Evolutionary conservation across 768 basidiomycete genomes (phyloP).

Genomic region (Macrocybe gigantea): DNA sequence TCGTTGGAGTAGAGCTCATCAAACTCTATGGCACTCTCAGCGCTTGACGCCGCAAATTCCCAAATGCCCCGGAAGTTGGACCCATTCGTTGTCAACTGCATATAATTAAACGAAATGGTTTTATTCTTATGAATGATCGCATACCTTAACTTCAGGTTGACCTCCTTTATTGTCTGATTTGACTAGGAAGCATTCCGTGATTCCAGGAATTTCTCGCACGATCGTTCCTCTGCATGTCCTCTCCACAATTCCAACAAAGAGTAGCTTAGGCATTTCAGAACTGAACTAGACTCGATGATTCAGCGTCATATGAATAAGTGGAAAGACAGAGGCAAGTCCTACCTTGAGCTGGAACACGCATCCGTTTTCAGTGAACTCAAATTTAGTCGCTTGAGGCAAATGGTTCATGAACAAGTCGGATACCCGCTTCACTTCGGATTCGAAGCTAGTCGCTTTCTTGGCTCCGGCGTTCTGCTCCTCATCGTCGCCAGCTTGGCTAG

Average conservation of each 20-base stretch:
- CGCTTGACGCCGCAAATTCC: constrained; percentile 54
- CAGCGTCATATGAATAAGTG: constrained; percentile 1
- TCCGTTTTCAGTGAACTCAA: constrained; percentile 57
- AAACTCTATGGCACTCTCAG: constrained; percentile 62
- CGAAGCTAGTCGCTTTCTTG: constrained; percentile 23
- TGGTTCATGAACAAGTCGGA: constrained; percentile 49
- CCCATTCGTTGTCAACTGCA: constrained; percentile 81
- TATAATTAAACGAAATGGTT: constrained; percentile 4
- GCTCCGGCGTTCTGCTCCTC: constrained; percentile 24
- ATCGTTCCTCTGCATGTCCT: constrained; percentile 78
- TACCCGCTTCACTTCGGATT: constrained; percentile 35
- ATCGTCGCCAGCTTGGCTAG: constrained; percentile 39
- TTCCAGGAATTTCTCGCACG: constrained; percentile 85
- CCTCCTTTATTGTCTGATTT: constrained; percentile 52
- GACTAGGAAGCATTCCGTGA: constrained; percentile 79
- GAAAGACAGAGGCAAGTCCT: constrained; percentile 10
- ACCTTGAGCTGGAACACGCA: constrained; percentile 87
- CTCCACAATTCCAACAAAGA: constrained; percentile 92
- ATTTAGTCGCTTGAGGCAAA: constrained; percentile 64
- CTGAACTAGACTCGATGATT: constrained; percentile 55
- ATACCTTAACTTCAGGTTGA: constrained; percentile 44
- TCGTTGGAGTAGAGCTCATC: constrained; percentile 91
- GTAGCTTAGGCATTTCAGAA: constrained; percentile 83
- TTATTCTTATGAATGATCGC: background rate
- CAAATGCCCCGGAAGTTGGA: constrained; percentile 91